Conservation (phyloP, 2,329 filamentous ascomycete species). For the Alternaria sp. region DNA sequence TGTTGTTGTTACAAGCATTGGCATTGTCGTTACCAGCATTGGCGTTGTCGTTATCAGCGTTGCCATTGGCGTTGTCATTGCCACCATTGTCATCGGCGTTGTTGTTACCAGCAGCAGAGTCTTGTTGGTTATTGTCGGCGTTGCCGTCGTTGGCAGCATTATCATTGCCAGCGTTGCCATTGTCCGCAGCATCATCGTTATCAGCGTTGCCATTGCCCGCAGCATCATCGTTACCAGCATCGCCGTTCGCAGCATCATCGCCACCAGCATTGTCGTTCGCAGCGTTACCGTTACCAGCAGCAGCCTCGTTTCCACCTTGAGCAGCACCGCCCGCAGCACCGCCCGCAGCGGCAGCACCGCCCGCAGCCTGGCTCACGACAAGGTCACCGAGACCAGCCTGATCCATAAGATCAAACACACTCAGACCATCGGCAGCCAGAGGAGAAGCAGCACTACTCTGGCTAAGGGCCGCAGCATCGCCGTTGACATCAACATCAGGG, state of each 20-base stretch:
- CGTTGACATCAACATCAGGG: conserved; percentile 66
- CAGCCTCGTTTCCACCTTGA: conserved; percentile 29
- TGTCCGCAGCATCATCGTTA: neutral
- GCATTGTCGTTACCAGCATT: conserved; percentile 26
- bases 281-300: conserved; percentile 8
- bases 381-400: conserved; percentile 72
- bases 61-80: conserved; percentile 18
- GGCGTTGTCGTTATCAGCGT: conserved; percentile 30
- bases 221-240: conserved; percentile 33
- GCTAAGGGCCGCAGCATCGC: conserved; percentile 68
- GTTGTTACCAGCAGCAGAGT: conserved; percentile 7
- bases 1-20: conserved; percentile 18
- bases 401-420: conserved; percentile 69
- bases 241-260: conserved; percentile 10
- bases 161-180: conserved; percentile 9
- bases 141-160: conserved; percentile 11
- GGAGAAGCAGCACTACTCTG: conserved; percentile 61
- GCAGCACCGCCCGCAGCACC: conserved; percentile 36
- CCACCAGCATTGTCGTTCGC: no score
- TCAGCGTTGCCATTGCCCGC: conserved; percentile 17
- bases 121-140: neutral
- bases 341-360: conserved; percentile 39
- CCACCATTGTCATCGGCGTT: conserved; percentile 10
- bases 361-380: conserved; percentile 53
- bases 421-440: conserved; percentile 68